Conservation (phyloP, 176 grass and related monocot genomes). For the Paspalum vaginatum region DNA sequence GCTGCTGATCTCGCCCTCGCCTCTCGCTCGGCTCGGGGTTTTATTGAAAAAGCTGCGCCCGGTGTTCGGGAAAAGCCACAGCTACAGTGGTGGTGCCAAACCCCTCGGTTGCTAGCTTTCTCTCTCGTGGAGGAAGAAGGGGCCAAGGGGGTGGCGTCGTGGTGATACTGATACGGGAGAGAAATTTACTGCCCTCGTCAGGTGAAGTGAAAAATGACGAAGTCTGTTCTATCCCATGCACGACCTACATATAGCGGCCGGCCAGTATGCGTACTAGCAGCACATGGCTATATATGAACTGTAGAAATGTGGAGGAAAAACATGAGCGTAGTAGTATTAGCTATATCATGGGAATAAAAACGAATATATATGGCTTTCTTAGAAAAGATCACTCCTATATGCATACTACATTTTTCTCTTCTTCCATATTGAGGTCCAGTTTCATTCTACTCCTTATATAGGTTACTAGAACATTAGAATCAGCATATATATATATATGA, state of each 20-base stretch:
- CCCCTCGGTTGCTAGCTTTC: background rate
- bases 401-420: conserved; percentile 13
- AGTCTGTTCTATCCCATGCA: conserved; percentile 35
- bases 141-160: background rate
- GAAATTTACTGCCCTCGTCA: conserved; percentile 41
- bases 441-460: no score
- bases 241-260: background rate
- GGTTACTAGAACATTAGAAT: no score
- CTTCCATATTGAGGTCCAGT: conserved; percentile 4
- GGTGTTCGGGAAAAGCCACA: conserved; percentile 35
- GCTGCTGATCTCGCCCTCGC: conserved; percentile 44
- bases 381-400: background rate
- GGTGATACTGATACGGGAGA: background rate
- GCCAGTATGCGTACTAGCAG: background rate
- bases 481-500: no score
- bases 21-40: conserved; percentile 1
- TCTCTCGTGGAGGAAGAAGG: background rate
- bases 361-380: background rate
- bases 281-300: no score
- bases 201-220: conserved; percentile 31
- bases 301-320: conserved; percentile 29
- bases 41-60: conserved; percentile 53
- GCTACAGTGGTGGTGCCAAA: background rate
- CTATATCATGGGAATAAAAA: conserved; percentile 7
- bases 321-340: no score